Conservation (phyloP, 1,139 yeast genomes). For the Pichia sp. region DNA sequence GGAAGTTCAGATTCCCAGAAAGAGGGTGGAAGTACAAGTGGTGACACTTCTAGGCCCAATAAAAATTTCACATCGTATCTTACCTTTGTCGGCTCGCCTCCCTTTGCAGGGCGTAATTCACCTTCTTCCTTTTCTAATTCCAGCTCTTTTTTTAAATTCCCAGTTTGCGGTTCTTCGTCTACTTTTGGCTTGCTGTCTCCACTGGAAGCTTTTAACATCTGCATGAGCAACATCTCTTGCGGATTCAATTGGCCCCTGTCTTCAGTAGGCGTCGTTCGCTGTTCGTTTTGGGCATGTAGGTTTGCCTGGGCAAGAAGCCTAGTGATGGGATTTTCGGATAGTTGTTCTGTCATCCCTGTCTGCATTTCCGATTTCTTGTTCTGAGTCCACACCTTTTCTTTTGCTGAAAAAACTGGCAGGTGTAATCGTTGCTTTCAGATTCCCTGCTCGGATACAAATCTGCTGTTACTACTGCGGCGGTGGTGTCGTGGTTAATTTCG, state of each 20-base stretch:
- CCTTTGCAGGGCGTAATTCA: neutral
- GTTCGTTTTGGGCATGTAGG: conserved; percentile 27
- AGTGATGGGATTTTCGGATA: conserved; percentile 22
- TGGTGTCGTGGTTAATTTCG: too few relatives aligned
- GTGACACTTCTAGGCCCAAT: conserved; percentile 36
- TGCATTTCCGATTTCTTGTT: neutral
- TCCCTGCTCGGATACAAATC: too few relatives aligned
- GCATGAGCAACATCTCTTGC: conserved; percentile 9
- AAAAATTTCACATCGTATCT: conserved; percentile 31
- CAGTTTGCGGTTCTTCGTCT: neutral
- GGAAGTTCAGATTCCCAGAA: conserved; percentile 15
- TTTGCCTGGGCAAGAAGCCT: conserved; percentile 28
- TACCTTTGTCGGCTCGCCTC: neutral
- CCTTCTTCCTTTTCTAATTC: neutral
- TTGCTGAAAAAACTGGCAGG: too few relatives aligned
- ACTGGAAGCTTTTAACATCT: conserved; percentile 5
- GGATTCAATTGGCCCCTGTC: neutral
- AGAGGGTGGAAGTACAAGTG: conserved; percentile 25
- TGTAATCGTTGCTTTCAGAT: too few relatives aligned
- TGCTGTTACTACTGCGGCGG: too few relatives aligned
- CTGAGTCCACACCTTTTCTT: neutral
- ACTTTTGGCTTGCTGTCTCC: neutral
- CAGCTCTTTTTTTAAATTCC: too few relatives aligned
- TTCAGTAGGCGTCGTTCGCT: conserved; percentile 6
- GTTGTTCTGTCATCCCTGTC: neutral